Evolutionary conservation across 2,329 filamentous ascomycete species (phyloP).

Genomic region (Pyrenochaeta sp.): DNA sequence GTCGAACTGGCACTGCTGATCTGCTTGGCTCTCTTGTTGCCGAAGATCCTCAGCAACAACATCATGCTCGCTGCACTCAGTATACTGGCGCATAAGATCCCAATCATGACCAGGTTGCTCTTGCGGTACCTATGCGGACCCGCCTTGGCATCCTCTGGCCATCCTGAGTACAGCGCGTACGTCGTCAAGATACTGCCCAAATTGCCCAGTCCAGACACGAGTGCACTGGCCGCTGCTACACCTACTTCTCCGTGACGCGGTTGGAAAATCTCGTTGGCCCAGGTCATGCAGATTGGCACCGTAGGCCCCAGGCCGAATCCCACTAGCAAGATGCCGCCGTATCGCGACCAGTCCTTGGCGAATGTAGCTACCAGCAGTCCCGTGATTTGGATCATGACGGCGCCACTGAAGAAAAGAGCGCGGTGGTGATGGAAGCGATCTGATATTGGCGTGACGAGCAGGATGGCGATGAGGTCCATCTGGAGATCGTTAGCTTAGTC

Average conservation of each 20-base stretch:
- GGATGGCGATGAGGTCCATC: conserved; percentile 89
- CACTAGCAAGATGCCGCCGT: conserved; percentile 87
- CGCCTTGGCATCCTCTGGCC: conserved; percentile 72
- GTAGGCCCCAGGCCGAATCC: conserved; percentile 91
- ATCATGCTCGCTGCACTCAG: conserved; percentile 75
- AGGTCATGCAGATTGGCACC: conserved; percentile 92
- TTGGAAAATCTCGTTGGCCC: conserved; percentile 92
- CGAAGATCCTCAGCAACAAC: conserved; percentile 63
- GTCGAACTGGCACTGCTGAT: conserved; percentile 42
- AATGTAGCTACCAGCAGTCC: conserved; percentile 83
- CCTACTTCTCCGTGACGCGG: conserved; percentile 88
- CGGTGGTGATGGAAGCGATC: conserved; percentile 86
- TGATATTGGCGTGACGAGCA: conserved; percentile 83
- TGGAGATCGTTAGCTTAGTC: conserved; percentile 43
- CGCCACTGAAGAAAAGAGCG: conserved; percentile 80
- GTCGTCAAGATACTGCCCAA: conserved; percentile 86
- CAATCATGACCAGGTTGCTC: conserved; percentile 89
- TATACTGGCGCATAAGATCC: conserved; percentile 81
- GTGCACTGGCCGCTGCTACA: conserved; percentile 82
- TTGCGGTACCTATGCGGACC: conserved; percentile 77
- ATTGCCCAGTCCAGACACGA: conserved; percentile 88
- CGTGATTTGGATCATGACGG: conserved; percentile 79
- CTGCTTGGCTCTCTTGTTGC: conserved; percentile 47
- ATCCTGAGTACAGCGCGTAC: conserved; percentile 88
- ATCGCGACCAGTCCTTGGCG: conserved; percentile 82